Evolutionary conservation across 345 rosid genomes (phyloP).

Genomic region (Populus deltoides): DNA sequence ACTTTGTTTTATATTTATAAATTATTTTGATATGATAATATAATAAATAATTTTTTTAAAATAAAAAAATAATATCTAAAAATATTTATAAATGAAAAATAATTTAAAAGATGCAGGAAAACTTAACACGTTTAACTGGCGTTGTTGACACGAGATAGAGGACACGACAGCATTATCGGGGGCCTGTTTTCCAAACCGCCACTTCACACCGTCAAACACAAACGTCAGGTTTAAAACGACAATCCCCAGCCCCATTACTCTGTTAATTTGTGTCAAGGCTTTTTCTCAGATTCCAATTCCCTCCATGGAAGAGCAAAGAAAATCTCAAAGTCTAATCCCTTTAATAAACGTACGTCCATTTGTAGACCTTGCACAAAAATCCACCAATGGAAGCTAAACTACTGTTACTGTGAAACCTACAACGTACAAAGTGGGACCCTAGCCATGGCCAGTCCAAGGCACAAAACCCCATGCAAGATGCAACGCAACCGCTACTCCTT

Average conservation of each 20-base stretch:
- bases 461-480: constrained; percentile 18
- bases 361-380: not conserved
- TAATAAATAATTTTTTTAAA: too few species aligned
- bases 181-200: constrained; percentile 14
- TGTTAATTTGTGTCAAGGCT: not conserved
- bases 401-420: constrained; percentile 10
- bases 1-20: too few species aligned
- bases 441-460: not conserved
- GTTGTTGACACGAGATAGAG: not conserved
- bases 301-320: not conserved
- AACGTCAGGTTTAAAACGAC: too few species aligned
- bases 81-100: too few species aligned
- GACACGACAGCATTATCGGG: constrained; percentile 15
- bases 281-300: not conserved
- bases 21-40: too few species aligned
- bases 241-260: not conserved
- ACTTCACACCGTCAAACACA: constrained; percentile 30
- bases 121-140: too few species aligned
- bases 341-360: not conserved
- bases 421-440: constrained; percentile 6
- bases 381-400: not conserved
- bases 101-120: too few species aligned
- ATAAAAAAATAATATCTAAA: too few species aligned
- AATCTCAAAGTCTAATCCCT: constrained; percentile 9
- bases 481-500: constrained; percentile 3